These are phyloP conservation scores for Aspergillus haitiensis DNA, from an alignment of 495 filamentous ascomycete genomes.

Conservation along the genomic window DNA sequence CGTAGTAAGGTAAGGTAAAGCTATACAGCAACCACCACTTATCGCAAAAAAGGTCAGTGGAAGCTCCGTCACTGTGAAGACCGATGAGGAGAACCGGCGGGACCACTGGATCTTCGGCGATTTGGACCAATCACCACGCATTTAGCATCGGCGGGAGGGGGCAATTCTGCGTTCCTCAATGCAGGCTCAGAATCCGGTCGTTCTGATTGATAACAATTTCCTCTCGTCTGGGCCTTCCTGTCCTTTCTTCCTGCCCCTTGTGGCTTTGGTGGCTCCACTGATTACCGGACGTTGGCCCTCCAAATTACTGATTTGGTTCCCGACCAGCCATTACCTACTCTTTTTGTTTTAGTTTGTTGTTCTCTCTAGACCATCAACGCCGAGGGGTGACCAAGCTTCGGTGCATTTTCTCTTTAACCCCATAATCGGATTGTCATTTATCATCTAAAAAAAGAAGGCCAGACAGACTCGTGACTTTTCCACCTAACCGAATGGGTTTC, in stretches of 20 bases:
- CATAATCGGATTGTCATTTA: too few relatives aligned
- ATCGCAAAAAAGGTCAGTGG: background rate
- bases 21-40: background rate
- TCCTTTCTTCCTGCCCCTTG: constrained; percentile 8
- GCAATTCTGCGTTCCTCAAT: constrained; percentile 2
- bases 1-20: too few relatives aligned
- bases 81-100: constrained; percentile 1
- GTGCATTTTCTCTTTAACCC: too few relatives aligned
- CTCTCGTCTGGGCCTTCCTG: constrained; percentile 10
- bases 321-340: background rate
- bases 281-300: background rate
- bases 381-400: too few relatives aligned
- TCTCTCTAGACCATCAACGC: background rate
- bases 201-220: constrained; percentile 19
- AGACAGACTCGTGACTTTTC: too few relatives aligned
- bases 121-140: constrained; percentile 20
- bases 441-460: too few relatives aligned
- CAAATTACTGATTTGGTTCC: constrained; percentile 1
- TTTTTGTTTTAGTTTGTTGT: background rate
- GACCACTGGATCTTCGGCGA: constrained; percentile 20
- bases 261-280: constrained; percentile 11
- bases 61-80: background rate
- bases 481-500: too few relatives aligned
- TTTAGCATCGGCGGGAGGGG: background rate
- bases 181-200: background rate